A percentile compares a stretch with the other conserved stretches of the same genome.
Conservation (phyloP, 306 rosid genomes). For the Hippophae rhamnoides region DNA sequence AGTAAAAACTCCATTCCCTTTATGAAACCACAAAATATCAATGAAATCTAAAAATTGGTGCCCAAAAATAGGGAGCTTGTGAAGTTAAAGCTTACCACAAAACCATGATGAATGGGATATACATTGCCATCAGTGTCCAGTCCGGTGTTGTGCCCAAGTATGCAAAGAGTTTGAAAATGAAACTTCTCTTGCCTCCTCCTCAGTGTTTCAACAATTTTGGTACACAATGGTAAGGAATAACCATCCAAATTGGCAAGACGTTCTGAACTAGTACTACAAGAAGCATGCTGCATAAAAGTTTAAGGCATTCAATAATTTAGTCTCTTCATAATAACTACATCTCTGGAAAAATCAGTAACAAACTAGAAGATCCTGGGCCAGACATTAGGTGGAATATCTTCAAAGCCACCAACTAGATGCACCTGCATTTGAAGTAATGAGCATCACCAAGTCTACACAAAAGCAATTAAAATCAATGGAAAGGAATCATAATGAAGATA, state of each 20-base stretch:
- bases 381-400: slow-evolving; percentile 60
- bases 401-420: slow-evolving; percentile 75
- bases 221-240: slow-evolving; percentile 59
- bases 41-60: slow-evolving; percentile 7
- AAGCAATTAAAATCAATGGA: neutral
- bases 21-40: neutral
- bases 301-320: slow-evolving; percentile 34
- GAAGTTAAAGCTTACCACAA: slow-evolving; percentile 49
- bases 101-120: slow-evolving; percentile 58
- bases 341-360: slow-evolving; percentile 31
- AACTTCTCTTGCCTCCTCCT: slow-evolving; percentile 56
- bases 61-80: slow-evolving; percentile 6
- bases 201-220: slow-evolving; percentile 48
- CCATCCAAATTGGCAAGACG: slow-evolving; percentile 33
- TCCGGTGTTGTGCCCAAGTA: slow-evolving; percentile 74
- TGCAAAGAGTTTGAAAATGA: slow-evolving; percentile 55
- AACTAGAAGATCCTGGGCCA: slow-evolving; percentile 38
- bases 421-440: slow-evolving; percentile 41
- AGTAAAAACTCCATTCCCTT: neutral
- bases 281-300: slow-evolving; percentile 60
- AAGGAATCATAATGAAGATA: slow-evolving; percentile 2
- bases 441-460: slow-evolving; percentile 9
- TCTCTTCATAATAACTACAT: slow-evolving; percentile 24
- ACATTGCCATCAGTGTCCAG: slow-evolving; percentile 45
- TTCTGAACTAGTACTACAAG: slow-evolving; percentile 25